A percentile compares a stretch with the other conserved stretches of the same genome.
Evolutionary conservation across 2,329 filamentous ascomycete genomes (phyloP).

Genomic region (Emergomyces pasteurianus): DNA sequence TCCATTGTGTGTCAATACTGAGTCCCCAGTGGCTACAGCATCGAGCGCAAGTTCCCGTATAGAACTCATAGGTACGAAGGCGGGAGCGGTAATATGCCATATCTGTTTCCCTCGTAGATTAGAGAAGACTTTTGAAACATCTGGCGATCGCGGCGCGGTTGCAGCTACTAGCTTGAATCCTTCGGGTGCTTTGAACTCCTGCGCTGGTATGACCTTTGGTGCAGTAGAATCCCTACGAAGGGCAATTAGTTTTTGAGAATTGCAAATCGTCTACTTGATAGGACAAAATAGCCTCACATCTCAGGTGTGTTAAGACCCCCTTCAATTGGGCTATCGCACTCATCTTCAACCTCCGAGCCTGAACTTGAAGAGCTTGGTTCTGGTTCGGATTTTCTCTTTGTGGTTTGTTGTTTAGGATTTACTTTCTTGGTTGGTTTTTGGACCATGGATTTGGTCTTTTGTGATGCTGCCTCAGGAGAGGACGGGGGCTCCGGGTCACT

Average conservation of each 20-base stretch:
- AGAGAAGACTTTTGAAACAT: conserved; percentile 24
- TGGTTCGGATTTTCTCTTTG: not conserved
- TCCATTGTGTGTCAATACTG: conserved; percentile 32
- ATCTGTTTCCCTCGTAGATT: conserved; percentile 35
- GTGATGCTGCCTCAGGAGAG: conserved; percentile 2
- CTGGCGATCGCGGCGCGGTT: conserved; percentile 20
- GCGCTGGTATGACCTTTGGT: conserved; percentile 15
- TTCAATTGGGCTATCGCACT: conserved; percentile 6
- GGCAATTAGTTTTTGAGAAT: conserved; percentile 5
- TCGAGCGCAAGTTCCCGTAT: conserved; percentile 34
- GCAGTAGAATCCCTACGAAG: conserved; percentile 5
- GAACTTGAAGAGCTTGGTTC: conserved; percentile 11
- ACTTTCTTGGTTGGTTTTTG: not conserved
- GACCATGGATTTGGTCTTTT: conserved; percentile 1
- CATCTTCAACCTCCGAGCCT: conserved; percentile 7
- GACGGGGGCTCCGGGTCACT: conserved; percentile 3
- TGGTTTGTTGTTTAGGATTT: conserved; percentile 9
- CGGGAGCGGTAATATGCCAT: conserved; percentile 37
- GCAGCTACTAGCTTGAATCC: conserved; percentile 31
- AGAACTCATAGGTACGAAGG: conserved; percentile 31
- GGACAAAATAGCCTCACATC: not conserved
- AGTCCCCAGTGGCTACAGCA: conserved; percentile 28
- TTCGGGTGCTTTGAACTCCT: conserved; percentile 31
- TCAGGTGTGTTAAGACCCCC: not conserved
- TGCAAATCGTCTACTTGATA: not conserved